Conservation (phyloP, 1,284 basidiomycete genomes). For the Malassezia nana region DNA sequence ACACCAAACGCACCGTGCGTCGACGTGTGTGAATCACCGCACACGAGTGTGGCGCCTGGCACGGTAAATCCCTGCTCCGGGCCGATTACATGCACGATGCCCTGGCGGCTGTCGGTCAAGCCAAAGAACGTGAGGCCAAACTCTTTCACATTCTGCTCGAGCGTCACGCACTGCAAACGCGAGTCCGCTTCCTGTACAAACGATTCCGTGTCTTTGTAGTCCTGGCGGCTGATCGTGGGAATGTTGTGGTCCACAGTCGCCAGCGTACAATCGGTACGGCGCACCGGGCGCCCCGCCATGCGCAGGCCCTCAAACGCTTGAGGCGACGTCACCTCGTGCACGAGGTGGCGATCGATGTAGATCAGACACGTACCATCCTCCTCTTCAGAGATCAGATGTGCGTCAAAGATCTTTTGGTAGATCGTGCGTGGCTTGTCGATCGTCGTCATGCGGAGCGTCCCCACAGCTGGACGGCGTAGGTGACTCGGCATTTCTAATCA, state of each 20-base stretch:
- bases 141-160: conserved; percentile 45
- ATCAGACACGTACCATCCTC: conserved; percentile 40
- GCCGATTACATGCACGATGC: conserved; percentile 46
- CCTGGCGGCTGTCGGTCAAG: conserved; percentile 42
- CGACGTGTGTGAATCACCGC: conserved; percentile 47
- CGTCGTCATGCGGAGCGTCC: not conserved
- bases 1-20: conserved; percentile 47
- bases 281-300: conserved; percentile 34
- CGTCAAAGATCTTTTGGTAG: conserved; percentile 46
- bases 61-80: conserved; percentile 47
- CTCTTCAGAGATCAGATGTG: conserved; percentile 38
- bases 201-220: conserved; percentile 40
- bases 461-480: not conserved
- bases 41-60: conserved; percentile 44
- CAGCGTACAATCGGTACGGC: conserved; percentile 44
- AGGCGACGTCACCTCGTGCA: conserved; percentile 47
- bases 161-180: conserved; percentile 42
- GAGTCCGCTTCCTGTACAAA: conserved; percentile 45
- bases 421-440: conserved; percentile 26
- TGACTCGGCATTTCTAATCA: conserved; percentile 13
- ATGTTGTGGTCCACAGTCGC: conserved; percentile 48
- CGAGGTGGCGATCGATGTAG: conserved; percentile 46
- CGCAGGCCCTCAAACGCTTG: conserved; percentile 46
- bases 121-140: conserved; percentile 48
- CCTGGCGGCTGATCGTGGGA: conserved; percentile 40